phyloP scores from a whole-genome alignment of 129 eudicot species.

The Apium graveolens region DNA sequence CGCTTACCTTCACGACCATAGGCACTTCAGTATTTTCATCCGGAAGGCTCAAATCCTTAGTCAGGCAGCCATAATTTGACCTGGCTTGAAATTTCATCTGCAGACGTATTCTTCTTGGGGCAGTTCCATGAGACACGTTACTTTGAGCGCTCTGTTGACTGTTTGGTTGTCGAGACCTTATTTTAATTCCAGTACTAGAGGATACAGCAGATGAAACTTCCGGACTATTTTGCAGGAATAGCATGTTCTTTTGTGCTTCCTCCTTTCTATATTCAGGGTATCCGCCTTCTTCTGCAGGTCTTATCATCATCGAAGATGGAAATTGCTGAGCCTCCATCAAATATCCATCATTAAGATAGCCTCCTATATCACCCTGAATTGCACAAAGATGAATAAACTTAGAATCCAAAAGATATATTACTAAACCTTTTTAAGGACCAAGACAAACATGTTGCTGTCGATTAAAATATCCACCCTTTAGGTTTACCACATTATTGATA shows the following conservation, averaged over 20 bases:
- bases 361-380: slow-evolving; percentile 12
- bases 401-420: background rate
- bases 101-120: slow-evolving; percentile 61
- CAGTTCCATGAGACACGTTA: slow-evolving; percentile 48
- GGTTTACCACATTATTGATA: slow-evolving; percentile 7
- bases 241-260: background rate
- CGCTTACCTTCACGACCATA: slow-evolving; percentile 26
- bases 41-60: slow-evolving; percentile 11
- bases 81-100: slow-evolving; percentile 33
- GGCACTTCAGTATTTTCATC: slow-evolving; percentile 15
- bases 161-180: slow-evolving; percentile 21
- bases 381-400: background rate
- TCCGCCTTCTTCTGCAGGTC: background rate
- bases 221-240: slow-evolving; percentile 6
- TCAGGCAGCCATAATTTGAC: slow-evolving; percentile 10
- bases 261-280: background rate
- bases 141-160: slow-evolving; percentile 12
- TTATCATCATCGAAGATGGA: background rate
- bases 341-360: background rate
- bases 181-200: slow-evolving; percentile 27
- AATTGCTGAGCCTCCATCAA: background rate
- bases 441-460: background rate
- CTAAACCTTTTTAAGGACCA: background rate
- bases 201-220: slow-evolving; percentile 11
- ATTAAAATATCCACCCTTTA: slow-evolving; percentile 1